These are phyloP conservation scores for Solanum verrucosum DNA, from an alignment of 257 asterid species.

Conservation along the genomic window DNA sequence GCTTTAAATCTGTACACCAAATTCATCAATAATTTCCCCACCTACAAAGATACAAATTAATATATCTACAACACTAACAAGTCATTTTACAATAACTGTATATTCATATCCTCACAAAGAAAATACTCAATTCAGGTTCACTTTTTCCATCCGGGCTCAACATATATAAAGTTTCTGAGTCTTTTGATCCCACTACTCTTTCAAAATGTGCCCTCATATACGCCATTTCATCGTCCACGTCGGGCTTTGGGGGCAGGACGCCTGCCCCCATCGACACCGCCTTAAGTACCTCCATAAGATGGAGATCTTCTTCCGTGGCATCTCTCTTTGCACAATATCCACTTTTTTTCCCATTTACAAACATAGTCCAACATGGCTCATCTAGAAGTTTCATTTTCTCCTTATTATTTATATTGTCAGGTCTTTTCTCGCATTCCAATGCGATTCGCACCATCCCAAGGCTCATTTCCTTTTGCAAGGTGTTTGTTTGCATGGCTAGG, in stretches of 20 bases:
- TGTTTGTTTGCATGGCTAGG: constrained; percentile 31
- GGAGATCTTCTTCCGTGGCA: constrained; percentile 62
- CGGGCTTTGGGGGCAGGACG: constrained; percentile 56
- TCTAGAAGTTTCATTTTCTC: constrained; percentile 33
- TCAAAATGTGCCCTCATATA: constrained; percentile 78
- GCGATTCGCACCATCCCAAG: constrained; percentile 40
- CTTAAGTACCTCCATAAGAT: constrained; percentile 68
- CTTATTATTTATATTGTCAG: not conserved
- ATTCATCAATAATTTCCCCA: not conserved
- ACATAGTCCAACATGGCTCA: constrained; percentile 85
- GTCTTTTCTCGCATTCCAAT: constrained; percentile 29
- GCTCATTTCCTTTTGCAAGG: constrained; percentile 33
- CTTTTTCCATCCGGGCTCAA: constrained; percentile 73
- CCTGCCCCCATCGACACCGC: constrained; percentile 92
- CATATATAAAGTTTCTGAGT: constrained; percentile 83
- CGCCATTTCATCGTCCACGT: constrained; percentile 55
- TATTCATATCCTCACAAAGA: constrained; percentile 61
- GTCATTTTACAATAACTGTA: not conserved
- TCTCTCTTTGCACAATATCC: constrained; percentile 61
- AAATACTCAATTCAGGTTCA: constrained; percentile 89
- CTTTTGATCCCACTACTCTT: constrained; percentile 64
- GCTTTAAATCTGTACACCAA: not conserved
- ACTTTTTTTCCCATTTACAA: constrained; percentile 65
- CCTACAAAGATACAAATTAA: not conserved
- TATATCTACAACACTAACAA: not conserved